phyloP scores from a whole-genome alignment of 139 green algal species.

The Haematococcus lacustris region DNA sequence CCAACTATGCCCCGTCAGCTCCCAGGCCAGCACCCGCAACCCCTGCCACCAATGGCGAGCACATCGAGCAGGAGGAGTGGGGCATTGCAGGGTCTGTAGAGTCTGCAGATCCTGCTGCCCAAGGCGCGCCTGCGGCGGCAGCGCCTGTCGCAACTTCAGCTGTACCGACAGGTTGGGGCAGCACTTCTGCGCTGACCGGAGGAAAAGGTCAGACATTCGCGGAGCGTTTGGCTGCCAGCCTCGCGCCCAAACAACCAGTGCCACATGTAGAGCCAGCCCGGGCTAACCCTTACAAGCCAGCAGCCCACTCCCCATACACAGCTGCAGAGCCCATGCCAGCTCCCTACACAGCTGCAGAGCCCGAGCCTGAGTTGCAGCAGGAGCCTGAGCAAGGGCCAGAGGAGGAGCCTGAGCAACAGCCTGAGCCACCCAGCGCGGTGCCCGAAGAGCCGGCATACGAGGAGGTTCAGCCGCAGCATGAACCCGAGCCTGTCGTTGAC shows the following conservation, averaged over 20 bases:
- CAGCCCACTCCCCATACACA: not conserved
- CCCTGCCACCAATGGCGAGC: not conserved
- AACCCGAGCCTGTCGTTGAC: not conserved
- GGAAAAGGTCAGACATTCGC: not conserved
- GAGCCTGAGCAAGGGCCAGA: not conserved
- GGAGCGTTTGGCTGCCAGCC: not conserved
- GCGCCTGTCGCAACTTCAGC: not conserved
- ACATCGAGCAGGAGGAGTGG: not conserved
- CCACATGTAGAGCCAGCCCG: too few relatives aligned
- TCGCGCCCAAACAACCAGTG: not conserved
- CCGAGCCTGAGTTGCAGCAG: not conserved
- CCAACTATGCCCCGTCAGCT: too few relatives aligned
- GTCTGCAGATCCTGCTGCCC: not conserved
- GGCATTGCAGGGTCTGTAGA: not conserved
- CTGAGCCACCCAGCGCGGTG: not conserved
- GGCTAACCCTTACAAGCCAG: too few relatives aligned
- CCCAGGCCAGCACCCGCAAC: too few relatives aligned
- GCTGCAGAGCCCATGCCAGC: not conserved
- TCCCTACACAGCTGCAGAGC: not conserved
- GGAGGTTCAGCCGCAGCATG: not conserved
- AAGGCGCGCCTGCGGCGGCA: not conserved
- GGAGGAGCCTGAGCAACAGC: not conserved
- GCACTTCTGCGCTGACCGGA: not conserved
- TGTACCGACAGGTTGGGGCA: not conserved
- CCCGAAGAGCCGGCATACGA: not conserved